Percentiles rank a stretch among this genome's conserved stretches.
Evolutionary conservation across 495 filamentous ascomycete genomes (phyloP).

Genomic region (Pyrenula massariospora): DNA sequence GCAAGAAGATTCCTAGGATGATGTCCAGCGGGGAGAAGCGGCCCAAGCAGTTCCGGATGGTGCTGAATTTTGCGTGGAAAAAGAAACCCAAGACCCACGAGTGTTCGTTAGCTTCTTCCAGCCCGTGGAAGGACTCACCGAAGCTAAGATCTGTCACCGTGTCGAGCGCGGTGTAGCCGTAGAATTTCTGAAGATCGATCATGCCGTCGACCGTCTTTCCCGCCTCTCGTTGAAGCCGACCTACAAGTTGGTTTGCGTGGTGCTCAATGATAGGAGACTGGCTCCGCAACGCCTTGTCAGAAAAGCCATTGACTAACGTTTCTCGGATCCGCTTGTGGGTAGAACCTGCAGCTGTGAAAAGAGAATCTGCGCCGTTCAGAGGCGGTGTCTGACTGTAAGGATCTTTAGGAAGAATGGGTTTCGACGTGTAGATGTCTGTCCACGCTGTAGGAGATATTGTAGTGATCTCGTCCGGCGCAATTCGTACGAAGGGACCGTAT

Average conservation of each 20-base stretch:
- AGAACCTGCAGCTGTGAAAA: too few species aligned
- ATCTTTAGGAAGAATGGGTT: too few species aligned
- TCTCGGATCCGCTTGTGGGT: not conserved
- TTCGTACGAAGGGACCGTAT: slow-evolving; percentile 25
- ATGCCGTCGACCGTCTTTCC: not conserved
- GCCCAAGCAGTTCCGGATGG: slow-evolving; percentile 4
- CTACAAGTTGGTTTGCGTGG: slow-evolving; percentile 7
- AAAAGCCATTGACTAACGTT: slow-evolving; percentile 10
- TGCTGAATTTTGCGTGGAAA: slow-evolving; percentile 7
- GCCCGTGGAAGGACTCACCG: slow-evolving; percentile 5
- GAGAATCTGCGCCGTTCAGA: too few species aligned
- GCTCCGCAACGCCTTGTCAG: slow-evolving; percentile 10
- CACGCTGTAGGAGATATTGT: too few species aligned
- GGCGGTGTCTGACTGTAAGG: too few species aligned
- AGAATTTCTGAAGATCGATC: slow-evolving; percentile 8
- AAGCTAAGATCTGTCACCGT: slow-evolving; percentile 8
- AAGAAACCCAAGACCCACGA: slow-evolving; percentile 8
- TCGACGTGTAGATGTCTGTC: too few species aligned
- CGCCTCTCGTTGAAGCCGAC: slow-evolving; percentile 1
- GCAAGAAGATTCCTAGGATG: too few species aligned
- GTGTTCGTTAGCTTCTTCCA: slow-evolving; percentile 3
- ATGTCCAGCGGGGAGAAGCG: slow-evolving; percentile 6
- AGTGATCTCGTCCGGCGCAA: slow-evolving; percentile 25
- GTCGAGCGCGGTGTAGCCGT: slow-evolving; percentile 6
- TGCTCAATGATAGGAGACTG: slow-evolving; percentile 7